A percentile compares a stretch with the other conserved stretches of the same genome.
phyloP scores from a whole-genome alignment of 108 stramenopile species.

The Craspedostauros australis region DNA sequence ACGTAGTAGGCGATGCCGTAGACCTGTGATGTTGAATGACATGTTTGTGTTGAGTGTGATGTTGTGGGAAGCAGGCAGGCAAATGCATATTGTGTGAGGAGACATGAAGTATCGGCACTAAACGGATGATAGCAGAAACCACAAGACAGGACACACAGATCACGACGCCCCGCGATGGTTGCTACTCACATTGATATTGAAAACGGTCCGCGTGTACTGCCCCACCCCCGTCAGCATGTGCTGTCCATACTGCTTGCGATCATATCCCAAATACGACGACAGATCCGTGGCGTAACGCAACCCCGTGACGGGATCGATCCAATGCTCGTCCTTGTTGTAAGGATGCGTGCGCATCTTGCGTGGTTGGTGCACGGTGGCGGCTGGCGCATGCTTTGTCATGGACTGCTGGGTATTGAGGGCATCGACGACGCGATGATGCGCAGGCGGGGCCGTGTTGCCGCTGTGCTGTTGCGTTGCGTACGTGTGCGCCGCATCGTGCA shows the following conservation, averaged over 20 bases:
- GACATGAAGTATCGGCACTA: background rate
- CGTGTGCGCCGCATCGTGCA: background rate
- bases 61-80: background rate
- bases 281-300: slow-evolving; percentile 71
- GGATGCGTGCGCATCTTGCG: slow-evolving; percentile 65
- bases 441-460: slow-evolving; percentile 7
- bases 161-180: background rate
- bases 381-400: background rate
- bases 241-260: slow-evolving; percentile 62
- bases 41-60: background rate
- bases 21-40: slow-evolving; percentile 32
- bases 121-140: background rate
- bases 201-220: slow-evolving; percentile 65
- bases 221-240: slow-evolving; percentile 84
- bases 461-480: background rate
- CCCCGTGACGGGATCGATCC: slow-evolving; percentile 67
- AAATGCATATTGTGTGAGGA: background rate
- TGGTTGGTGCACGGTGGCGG: too few relatives aligned
- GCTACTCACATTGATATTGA: slow-evolving; percentile 68
- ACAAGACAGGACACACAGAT: background rate
- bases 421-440: slow-evolving; percentile 1
- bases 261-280: slow-evolving; percentile 58
- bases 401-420: slow-evolving; percentile 7
- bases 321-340: slow-evolving; percentile 69
- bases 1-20: slow-evolving; percentile 84